phyloP scores from a whole-genome alignment of 1,139 yeast species.

The Pichia kudriavzevii region DNA sequence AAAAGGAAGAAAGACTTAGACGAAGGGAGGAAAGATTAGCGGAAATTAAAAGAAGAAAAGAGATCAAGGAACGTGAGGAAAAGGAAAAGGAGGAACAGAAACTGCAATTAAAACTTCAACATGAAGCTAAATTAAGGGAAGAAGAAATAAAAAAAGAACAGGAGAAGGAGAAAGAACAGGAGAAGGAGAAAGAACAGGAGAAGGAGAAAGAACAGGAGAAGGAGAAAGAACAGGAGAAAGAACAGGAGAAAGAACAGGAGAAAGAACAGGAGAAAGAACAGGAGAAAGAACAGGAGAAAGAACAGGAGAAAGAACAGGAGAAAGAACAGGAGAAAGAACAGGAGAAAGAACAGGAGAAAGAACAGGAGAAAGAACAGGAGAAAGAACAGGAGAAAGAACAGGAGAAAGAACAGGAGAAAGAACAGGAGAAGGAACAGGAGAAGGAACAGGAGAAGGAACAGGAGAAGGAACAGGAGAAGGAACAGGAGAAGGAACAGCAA shows the following conservation, averaged over 20 bases:
- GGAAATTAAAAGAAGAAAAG: constrained; percentile 9
- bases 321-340: no score
- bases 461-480: background rate
- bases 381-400: background rate
- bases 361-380: background rate
- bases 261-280: constrained; percentile 1
- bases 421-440: background rate
- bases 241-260: background rate
- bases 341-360: no score
- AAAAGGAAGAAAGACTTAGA: constrained; percentile 25
- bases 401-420: background rate
- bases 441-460: constrained; percentile 3
- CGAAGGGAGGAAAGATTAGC: constrained; percentile 18
- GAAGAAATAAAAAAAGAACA: constrained; percentile 1
- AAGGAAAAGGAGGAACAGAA: constrained; percentile 5
- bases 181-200: background rate
- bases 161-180: background rate
- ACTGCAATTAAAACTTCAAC: constrained; percentile 1
- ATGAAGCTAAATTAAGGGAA: constrained; percentile 2
- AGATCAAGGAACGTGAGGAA: constrained; percentile 10
- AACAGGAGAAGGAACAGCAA: background rate
- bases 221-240: constrained; percentile 3
- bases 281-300: background rate
- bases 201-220: background rate
- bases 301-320: background rate